These are phyloP conservation scores for Eucalyptus fibrosa DNA, from an alignment of 345 rosid genomes.

Conservation along the genomic window DNA sequence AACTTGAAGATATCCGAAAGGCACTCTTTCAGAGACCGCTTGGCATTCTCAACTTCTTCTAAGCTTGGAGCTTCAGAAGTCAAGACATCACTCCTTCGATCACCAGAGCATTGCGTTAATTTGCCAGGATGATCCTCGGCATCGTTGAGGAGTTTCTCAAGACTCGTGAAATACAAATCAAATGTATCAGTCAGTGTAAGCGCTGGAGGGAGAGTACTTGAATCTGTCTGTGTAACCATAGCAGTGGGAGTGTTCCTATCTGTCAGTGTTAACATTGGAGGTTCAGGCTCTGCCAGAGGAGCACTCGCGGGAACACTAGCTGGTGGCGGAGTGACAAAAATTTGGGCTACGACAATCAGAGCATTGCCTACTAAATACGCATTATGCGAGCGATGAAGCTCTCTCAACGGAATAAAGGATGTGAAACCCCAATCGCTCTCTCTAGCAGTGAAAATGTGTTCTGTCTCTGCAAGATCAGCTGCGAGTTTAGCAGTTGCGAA, in stretches of 20 bases:
- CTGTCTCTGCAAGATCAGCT: neutral
- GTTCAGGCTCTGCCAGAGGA: neutral
- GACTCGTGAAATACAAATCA: neutral
- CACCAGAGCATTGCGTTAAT: neutral
- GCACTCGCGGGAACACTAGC: neutral
- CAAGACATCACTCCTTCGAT: neutral
- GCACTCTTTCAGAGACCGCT: neutral
- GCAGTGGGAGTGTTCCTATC: neutral
- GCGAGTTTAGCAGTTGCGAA: neutral
- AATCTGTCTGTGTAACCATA: neutral
- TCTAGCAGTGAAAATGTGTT: neutral
- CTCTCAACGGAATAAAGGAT: neutral
- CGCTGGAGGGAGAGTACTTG: neutral
- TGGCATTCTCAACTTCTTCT: neutral
- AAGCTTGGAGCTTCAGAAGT: neutral
- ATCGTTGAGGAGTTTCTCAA: neutral
- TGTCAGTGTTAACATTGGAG: neutral
- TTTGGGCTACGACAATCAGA: neutral
- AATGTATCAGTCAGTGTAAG: neutral
- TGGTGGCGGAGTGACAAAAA: neutral
- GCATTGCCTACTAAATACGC: neutral
- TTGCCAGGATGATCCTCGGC: neutral
- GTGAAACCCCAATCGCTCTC: neutral
- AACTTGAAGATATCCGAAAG: neutral
- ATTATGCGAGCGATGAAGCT: neutral